These are phyloP conservation scores for Yarrowia bubula DNA, from an alignment of 805 yeast species.

Conservation along the genomic window DNA sequence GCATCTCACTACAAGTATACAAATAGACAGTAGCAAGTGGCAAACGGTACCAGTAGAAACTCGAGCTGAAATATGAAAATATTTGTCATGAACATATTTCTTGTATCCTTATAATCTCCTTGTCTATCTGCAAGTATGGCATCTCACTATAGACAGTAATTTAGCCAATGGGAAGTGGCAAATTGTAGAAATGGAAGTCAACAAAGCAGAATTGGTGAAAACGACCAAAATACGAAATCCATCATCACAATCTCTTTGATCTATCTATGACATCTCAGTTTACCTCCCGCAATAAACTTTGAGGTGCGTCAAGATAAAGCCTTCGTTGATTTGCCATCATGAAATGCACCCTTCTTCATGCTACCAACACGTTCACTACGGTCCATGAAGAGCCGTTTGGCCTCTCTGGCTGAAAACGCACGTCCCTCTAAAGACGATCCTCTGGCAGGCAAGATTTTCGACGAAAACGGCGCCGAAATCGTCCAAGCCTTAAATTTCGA, in stretches of 20 bases:
- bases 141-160: too few relatives aligned
- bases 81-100: too few relatives aligned
- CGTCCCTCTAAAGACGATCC: conserved; percentile 41
- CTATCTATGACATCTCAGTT: neutral
- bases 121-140: too few relatives aligned
- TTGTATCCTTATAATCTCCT: too few relatives aligned
- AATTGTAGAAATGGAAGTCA: too few relatives aligned
- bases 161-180: too few relatives aligned
- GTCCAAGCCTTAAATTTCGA: neutral
- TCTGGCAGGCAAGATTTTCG: conserved; percentile 37
- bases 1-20: too few relatives aligned
- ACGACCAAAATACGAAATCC: neutral
- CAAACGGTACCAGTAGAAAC: too few relatives aligned
- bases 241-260: neutral
- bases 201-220: too few relatives aligned
- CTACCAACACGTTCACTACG: conserved; percentile 29
- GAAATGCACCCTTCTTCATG: neutral
- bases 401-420: conserved; percentile 47
- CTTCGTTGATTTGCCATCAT: neutral
- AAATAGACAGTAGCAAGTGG: too few relatives aligned
- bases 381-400: conserved; percentile 42
- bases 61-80: too few relatives aligned
- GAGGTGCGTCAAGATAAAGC: neutral
- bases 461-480: neutral
- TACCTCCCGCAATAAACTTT: too few relatives aligned